These are phyloP conservation scores for Candida chilensis DNA, from an alignment of 805 yeast genomes.

Conservation along the genomic window DNA sequence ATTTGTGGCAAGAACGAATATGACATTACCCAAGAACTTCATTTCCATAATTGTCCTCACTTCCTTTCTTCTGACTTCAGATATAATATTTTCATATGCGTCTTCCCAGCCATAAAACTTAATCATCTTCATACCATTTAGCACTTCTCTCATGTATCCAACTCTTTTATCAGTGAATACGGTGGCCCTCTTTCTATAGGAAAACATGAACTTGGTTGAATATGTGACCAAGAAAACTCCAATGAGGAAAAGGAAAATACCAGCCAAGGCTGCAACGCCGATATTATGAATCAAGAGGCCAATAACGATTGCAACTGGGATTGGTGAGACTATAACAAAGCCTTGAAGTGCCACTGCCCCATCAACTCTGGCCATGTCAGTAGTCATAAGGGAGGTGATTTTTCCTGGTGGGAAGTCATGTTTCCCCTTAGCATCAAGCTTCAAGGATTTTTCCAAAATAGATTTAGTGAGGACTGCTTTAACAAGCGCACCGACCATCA, in stretches of 20 bases:
- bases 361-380: conserved; percentile 33
- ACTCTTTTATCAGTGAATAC: conserved; percentile 31
- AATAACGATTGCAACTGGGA: conserved; percentile 28
- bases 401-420: conserved; percentile 26
- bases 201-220: conserved; percentile 22
- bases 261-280: conserved; percentile 29
- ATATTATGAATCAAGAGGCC: conserved; percentile 21
- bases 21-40: conserved; percentile 28
- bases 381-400: conserved; percentile 29
- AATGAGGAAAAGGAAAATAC: conserved; percentile 28
- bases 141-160: conserved; percentile 30
- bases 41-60: conserved; percentile 30
- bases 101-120: conserved; percentile 38
- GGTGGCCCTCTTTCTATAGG: conserved; percentile 22
- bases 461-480: conserved; percentile 30
- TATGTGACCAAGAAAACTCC: conserved; percentile 23
- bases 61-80: conserved; percentile 25
- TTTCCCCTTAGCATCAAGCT: conserved; percentile 20
- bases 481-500: conserved; percentile 30
- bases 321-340: conserved; percentile 28
- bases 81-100: conserved; percentile 25
- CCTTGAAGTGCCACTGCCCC: conserved; percentile 35
- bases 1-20: conserved; percentile 33
- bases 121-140: conserved; percentile 29
- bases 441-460: conserved; percentile 26